Evolutionary conservation across 2,329 filamentous ascomycete genomes (phyloP).

Genomic region (Monosporascus sp.): DNA sequence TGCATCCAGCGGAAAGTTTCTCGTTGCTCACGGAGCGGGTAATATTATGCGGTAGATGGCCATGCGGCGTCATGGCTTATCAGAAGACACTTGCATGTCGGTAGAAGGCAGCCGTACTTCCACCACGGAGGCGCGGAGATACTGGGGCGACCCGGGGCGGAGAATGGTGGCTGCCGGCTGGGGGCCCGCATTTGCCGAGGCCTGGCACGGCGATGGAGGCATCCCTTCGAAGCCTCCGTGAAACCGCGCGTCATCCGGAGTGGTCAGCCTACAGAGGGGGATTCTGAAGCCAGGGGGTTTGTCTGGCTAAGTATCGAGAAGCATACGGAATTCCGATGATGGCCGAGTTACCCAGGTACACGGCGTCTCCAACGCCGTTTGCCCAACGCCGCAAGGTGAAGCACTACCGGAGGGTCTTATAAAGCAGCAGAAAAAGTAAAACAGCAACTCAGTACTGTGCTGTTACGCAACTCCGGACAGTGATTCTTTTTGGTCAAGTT

Average conservation of each 20-base stretch:
- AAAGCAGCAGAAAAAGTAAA: neutral
- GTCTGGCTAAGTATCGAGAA: slow-evolving; percentile 31
- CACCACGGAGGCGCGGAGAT: no score
- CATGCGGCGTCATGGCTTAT: no score
- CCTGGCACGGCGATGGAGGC: slow-evolving; percentile 28
- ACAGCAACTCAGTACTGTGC: no score
- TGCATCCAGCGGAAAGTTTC: no score
- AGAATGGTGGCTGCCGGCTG: slow-evolving; percentile 23
- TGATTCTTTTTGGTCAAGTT: slow-evolving; percentile 7
- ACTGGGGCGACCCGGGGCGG: slow-evolving; percentile 9
- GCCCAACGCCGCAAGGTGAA: slow-evolving; percentile 19
- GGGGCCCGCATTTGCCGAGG: slow-evolving; percentile 27
- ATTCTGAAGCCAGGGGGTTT: slow-evolving; percentile 29
- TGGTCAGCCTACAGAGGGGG: slow-evolving; percentile 35
- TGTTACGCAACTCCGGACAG: no score
- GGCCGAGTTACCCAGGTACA: slow-evolving; percentile 18
- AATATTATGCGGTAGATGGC: no score
- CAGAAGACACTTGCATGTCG: no score
- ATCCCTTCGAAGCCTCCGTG: slow-evolving; percentile 22
- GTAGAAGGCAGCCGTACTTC: no score
- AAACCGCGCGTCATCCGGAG: slow-evolving; percentile 28
- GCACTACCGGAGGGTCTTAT: slow-evolving; percentile 28
- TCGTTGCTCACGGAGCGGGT: no score
- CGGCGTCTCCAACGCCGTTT: slow-evolving; percentile 13
- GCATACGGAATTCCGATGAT: slow-evolving; percentile 23